These are phyloP conservation scores for Pleurotus cornucopiae DNA, from an alignment of 768 basidiomycete genomes.

Conservation along the genomic window DNA sequence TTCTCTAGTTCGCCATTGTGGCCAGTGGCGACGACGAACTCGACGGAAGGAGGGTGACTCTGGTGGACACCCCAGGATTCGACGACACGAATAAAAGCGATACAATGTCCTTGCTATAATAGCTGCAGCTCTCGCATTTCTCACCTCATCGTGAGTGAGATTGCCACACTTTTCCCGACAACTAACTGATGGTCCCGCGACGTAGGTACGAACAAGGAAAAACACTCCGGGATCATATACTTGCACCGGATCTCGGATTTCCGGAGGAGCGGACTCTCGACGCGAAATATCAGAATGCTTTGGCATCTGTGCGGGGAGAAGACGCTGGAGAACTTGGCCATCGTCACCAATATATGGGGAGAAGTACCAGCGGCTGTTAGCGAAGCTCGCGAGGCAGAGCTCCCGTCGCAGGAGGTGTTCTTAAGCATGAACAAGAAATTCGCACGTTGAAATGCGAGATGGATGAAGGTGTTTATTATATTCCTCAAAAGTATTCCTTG, in stretches of 20 bases:
- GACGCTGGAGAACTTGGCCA: conserved; percentile 40
- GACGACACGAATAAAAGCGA: conserved; percentile 49
- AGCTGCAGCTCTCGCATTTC: conserved; percentile 24
- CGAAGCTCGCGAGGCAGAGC: conserved; percentile 40
- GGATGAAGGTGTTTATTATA: conserved; percentile 9
- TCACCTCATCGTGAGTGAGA: conserved; percentile 17
- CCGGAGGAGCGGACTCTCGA: conserved; percentile 40
- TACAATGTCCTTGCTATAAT: conserved; percentile 44
- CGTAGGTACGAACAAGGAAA: conserved; percentile 13
- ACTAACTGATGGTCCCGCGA: not conserved
- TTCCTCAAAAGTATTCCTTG: not conserved
- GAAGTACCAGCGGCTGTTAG: conserved; percentile 28
- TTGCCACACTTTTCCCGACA: not conserved
- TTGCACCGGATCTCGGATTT: conserved; percentile 52
- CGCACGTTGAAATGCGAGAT: not conserved
- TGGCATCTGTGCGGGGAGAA: conserved; percentile 40
- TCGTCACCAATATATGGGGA: conserved; percentile 48
- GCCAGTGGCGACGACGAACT: conserved; percentile 42
- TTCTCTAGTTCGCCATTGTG: conserved; percentile 46
- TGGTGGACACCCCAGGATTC: conserved; percentile 62
- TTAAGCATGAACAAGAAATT: conserved; percentile 20
- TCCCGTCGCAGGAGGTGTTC: conserved; percentile 35
- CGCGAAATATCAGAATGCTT: conserved; percentile 44
- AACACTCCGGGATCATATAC: conserved; percentile 40
- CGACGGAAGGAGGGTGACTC: conserved; percentile 33